These are phyloP conservation scores for Boletus albobrunnescens DNA, from an alignment of 1,284 basidiomycete species.

Conservation along the genomic window DNA sequence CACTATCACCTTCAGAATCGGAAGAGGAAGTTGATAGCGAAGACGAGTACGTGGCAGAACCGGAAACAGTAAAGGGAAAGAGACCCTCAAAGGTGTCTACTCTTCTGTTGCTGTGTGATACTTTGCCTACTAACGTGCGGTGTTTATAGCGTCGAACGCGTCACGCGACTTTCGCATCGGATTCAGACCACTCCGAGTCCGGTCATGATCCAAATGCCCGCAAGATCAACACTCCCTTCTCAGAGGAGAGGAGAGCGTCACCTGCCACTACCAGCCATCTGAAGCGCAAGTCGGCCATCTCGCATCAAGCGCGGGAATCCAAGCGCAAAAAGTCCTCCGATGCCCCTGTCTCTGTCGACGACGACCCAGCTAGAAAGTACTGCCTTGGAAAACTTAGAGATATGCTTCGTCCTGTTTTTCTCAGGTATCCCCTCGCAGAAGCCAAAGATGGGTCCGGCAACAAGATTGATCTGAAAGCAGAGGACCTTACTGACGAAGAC, in stretches of 20 bases:
- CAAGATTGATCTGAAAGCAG: conserved; percentile 38
- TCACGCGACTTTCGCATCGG: conserved; percentile 39
- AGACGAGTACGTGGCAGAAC: conserved; percentile 64
- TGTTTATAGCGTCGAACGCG: conserved; percentile 36
- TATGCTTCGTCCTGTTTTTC: conserved; percentile 63
- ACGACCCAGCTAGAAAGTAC: conserved; percentile 73
- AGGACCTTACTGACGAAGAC: conserved; percentile 54
- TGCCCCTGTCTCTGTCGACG: conserved; percentile 37
- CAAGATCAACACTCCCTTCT: conserved; percentile 26
- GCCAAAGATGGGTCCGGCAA: conserved; percentile 21
- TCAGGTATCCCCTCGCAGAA: conserved; percentile 54
- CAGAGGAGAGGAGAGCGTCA: conserved; percentile 22
- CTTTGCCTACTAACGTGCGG: conserved; percentile 14
- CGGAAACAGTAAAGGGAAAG: conserved; percentile 32
- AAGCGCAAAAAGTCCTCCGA: conserved; percentile 47
- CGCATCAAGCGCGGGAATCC: conserved; percentile 32
- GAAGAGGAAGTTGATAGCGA: conserved; percentile 54
- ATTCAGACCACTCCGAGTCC: conserved; percentile 44
- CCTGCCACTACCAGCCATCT: conserved; percentile 19
- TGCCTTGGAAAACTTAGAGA: conserved; percentile 70
- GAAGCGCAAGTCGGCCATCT: conserved; percentile 44
- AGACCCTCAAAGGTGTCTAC: conserved; percentile 43
- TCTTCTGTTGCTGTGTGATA: conserved; percentile 9
- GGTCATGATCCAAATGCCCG: conserved; percentile 24
- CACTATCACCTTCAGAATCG: conserved; percentile 42